Evolutionary conservation across 2,329 filamentous ascomycete species (phyloP).

Genomic region (Diaporthe sp.): DNA sequence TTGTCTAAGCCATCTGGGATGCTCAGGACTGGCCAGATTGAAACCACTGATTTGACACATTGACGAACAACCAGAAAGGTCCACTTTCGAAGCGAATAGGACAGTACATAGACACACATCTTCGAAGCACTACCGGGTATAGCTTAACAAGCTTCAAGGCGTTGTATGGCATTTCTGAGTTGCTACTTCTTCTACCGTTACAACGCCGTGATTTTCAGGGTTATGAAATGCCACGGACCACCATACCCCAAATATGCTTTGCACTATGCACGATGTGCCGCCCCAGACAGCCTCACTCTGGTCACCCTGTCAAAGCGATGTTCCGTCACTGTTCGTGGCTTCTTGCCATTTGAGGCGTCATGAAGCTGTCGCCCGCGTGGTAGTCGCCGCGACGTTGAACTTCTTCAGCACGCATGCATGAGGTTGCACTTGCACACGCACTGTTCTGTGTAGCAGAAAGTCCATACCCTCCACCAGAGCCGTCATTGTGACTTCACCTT

Average conservation of each 20-base stretch:
- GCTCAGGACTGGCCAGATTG: no score
- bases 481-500: conserved; percentile 13
- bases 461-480: not conserved
- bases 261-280: not conserved
- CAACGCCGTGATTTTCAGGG: not conserved
- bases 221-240: not conserved
- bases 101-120: no score
- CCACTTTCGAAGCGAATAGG: no score
- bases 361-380: not conserved
- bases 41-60: no score
- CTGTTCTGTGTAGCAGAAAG: not conserved
- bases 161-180: not conserved
- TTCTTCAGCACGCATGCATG: not conserved
- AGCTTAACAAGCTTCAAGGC: not conserved
- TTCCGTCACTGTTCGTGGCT: not conserved
- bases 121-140: no score
- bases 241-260: not conserved
- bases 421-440: not conserved
- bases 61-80: no score
- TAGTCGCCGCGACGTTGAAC: not conserved
- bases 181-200: no score
- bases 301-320: not conserved
- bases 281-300: not conserved
- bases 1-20: no score
- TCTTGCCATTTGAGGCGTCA: no score